Evolutionary conservation across 176 grass and related monocot genomes (phyloP).

Genomic region (Poa pratensis): DNA sequence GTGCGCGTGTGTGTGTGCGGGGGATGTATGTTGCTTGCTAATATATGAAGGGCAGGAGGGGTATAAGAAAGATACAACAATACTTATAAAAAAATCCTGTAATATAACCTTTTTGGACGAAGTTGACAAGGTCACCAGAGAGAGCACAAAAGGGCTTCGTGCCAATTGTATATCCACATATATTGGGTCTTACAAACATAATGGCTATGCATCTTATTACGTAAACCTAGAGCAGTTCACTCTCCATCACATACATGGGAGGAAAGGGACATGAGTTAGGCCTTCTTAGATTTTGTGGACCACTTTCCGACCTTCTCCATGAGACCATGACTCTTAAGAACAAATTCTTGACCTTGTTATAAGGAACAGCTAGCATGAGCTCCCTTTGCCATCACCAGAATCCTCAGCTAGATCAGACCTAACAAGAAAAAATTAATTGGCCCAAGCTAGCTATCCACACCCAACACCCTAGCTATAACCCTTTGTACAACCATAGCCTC

Average conservation of each 20-base stretch:
- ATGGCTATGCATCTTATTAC: constrained; percentile 32
- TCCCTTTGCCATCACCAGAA: constrained; percentile 40
- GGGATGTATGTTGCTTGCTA: not conserved
- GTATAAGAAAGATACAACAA: not conserved
- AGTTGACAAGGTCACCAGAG: not conserved
- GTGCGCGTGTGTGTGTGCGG: too few relatives aligned
- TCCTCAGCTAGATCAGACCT: constrained; percentile 48
- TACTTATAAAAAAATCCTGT: not conserved
- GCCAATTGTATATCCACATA: constrained; percentile 9
- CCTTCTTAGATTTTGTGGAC: constrained; percentile 61
- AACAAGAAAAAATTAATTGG: constrained; percentile 52
- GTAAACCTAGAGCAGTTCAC: constrained; percentile 36
- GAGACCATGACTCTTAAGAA: constrained; percentile 41
- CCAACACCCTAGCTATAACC: constrained; percentile 50
- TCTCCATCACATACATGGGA: constrained; percentile 39
- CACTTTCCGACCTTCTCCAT: constrained; percentile 36
- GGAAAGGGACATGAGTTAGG: constrained; percentile 62
- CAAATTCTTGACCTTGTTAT: constrained; percentile 48
- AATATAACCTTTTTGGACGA: not conserved
- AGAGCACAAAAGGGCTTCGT: constrained; percentile 2
- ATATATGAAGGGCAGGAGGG: not conserved
- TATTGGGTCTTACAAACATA: constrained; percentile 2
- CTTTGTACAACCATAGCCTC: constrained; percentile 41
- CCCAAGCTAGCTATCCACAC: constrained; percentile 48
- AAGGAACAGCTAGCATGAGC: constrained; percentile 32